A percentile compares a stretch with the other conserved stretches of the same genome.
Evolutionary conservation across 2,329 filamentous ascomycete species (phyloP).

Genomic region (Botrytis hyacinthi): DNA sequence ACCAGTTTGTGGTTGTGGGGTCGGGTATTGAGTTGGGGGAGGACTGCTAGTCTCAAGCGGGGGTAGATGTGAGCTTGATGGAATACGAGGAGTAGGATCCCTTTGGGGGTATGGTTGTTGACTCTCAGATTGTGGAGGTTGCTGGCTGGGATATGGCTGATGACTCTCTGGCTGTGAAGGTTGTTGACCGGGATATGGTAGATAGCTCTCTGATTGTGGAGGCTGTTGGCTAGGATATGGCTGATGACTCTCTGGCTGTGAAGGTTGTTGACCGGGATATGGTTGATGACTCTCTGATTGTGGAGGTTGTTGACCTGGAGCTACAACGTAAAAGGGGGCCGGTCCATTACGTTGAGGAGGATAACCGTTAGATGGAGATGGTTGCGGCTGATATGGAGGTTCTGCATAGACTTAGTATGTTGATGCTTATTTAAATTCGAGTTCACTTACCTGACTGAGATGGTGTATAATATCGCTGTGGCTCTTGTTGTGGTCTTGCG

Average conservation of each 20-base stretch:
- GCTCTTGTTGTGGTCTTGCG: conserved; percentile 52
- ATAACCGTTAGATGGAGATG: conserved; percentile 54
- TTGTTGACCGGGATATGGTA: conserved; percentile 48
- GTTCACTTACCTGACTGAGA: conserved; percentile 43
- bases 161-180: conserved; percentile 39
- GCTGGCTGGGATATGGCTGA: conserved; percentile 48
- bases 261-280: conserved; percentile 41
- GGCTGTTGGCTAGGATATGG: conserved; percentile 45
- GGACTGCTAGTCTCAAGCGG: conserved; percentile 53
- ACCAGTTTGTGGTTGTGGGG: conserved; percentile 44
- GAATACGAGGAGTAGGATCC: conserved; percentile 51
- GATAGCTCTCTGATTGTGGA: conserved; percentile 39
- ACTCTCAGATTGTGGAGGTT: conserved; percentile 38
- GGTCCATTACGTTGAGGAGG: conserved; percentile 53
- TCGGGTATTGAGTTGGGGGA: conserved; percentile 49
- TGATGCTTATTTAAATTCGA: background rate
- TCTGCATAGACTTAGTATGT: conserved; percentile 26
- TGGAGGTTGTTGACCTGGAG: conserved; percentile 34
- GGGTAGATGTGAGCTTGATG: conserved; percentile 47
- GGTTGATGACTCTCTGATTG: conserved; percentile 41
- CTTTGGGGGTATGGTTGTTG: conserved; percentile 51
- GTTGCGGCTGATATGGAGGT: conserved; percentile 48
- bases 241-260: conserved; percentile 35
- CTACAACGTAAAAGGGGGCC: conserved; percentile 64
- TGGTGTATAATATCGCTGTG: conserved; percentile 68